Base-by-base conservation (phyloP, 2,329 filamentous ascomycete species). In the Xylariomycetidae sp. region DNA sequence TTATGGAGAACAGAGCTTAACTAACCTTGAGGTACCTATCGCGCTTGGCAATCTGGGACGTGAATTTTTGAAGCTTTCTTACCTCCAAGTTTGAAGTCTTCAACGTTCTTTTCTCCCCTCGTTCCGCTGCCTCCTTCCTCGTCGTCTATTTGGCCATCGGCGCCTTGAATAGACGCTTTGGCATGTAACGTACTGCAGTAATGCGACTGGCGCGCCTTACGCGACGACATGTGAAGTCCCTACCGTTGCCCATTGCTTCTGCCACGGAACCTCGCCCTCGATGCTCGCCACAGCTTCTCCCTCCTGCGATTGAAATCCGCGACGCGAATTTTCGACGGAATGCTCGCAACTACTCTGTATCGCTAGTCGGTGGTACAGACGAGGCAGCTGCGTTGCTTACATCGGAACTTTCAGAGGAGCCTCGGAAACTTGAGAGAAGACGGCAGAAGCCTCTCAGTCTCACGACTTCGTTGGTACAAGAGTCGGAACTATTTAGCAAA, bases 201-300 rank as follows among this genome's bases (percentile, higher is more conserved):
- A 58, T 58, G 55, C 54, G 51, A 55, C 35, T 48, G 48, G 50
- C 41, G 50, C 45, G 41, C 41, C 50, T 42, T 41, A 31, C 31
- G 18, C 32, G 49, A 42, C 52, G 51, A 53, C 40, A 58, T 53
- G 51, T 57, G 48, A 54, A 50, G 48, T 46, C 47, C n/a, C n/a
- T n/a, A n/a, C n/a, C n/a, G n/a, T n/a, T n/a, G n/a, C n/a, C n/a
- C n/a, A n/a, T n/a, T n/a, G n/a, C n/a, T n/a, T n/a, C n/a, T n/a
- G n/a, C n/a, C n/a, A n/a, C n/a, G n/a, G n/a, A n/a, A n/a, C n/a
- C n/a, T n/a, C n/a, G n/a, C n/a, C n/a, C n/a, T n/a, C n/a, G n/a
- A n/a, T n/a, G n/a, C n/a, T n/a, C n/a, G n/a, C n/a, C n/a, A n/a
- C n/a, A n/a, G n/a, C n/a, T n/a, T n/a, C n/a, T n/a, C n/a, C n/a